Conservation (phyloP, 257 asterid genomes). For the Leonotis leonurus region DNA sequence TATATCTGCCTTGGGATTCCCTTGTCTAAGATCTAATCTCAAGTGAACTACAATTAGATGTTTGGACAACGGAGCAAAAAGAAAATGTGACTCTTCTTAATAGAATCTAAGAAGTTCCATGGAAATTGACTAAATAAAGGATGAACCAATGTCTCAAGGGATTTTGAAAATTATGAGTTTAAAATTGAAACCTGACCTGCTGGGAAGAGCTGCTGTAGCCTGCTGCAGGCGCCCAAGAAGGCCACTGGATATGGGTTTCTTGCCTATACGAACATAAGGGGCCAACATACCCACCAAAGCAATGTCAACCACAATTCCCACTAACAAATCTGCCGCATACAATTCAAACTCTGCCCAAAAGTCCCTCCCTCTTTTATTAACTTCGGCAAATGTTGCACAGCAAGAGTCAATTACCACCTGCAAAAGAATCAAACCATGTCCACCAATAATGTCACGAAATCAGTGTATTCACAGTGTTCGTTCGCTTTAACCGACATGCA, state of each 20-base stretch:
- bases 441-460: background rate
- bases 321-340: conserved; percentile 89
- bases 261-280: conserved; percentile 84
- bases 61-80: too few relatives aligned
- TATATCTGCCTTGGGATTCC: too few relatives aligned
- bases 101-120: too few relatives aligned
- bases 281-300: conserved; percentile 97
- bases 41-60: too few relatives aligned
- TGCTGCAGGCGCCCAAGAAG: conserved; percentile 48
- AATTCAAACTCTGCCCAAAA: conserved; percentile 97
- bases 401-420: conserved; percentile 92
- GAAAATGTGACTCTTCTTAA: too few relatives aligned
- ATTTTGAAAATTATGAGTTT: background rate
- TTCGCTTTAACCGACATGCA: background rate
- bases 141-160: background rate
- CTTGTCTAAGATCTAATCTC: too few relatives aligned
- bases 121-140: too few relatives aligned
- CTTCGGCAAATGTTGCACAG: conserved; percentile 97
- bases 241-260: conserved; percentile 56
- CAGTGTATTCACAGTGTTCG: background rate
- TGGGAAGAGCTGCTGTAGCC: conserved; percentile 70
- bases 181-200: conserved; percentile 50
- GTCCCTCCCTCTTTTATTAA: conserved; percentile 84
- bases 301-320: conserved; percentile 85
- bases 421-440: conserved; percentile 3